Evolutionary conservation across 2,329 filamentous ascomycete species (phyloP).

Genomic region (Trichoderma cornu-damae): DNA sequence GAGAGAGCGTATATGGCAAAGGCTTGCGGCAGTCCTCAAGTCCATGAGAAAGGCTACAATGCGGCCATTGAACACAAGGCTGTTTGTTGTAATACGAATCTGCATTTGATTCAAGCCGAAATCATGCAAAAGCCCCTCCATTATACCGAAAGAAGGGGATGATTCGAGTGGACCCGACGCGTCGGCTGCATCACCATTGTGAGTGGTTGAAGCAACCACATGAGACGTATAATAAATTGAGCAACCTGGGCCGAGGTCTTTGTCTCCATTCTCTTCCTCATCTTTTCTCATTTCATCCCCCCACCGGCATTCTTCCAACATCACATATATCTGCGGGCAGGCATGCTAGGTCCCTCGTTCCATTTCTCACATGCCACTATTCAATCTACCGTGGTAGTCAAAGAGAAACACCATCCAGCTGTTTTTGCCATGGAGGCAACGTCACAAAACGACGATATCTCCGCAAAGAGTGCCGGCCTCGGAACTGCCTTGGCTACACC

Average conservation of each 20-base stretch:
- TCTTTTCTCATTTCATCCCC: background rate
- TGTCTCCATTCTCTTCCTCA: background rate
- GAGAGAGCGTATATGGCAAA: background rate
- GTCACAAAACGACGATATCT: too few relatives aligned
- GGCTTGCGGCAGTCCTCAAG: too few relatives aligned
- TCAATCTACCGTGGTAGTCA: background rate
- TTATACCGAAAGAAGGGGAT: background rate
- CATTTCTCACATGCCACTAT: background rate
- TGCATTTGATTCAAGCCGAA: background rate
- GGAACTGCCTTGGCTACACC: too few relatives aligned
- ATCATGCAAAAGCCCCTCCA: background rate
- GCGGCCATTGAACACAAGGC: background rate
- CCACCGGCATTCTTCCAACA: too few relatives aligned
- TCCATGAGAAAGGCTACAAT: background rate
- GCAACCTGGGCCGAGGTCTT: background rate
- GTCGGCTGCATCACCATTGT: too few relatives aligned
- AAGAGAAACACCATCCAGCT: too few relatives aligned
- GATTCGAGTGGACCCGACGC: background rate
- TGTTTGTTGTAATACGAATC: background rate
- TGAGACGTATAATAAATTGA: background rate
- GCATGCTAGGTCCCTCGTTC: background rate
- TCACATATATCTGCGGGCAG: background rate
- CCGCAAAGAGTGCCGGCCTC: too few relatives aligned
- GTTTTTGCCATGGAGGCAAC: too few relatives aligned
- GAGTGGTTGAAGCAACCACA: background rate